Evolutionary conservation across 225 moss, liverwort and hornwort genomes (phyloP), one percentile per base, ranked within the genome.

Genomic region (Rhytidiadelphus loreus): DNA sequence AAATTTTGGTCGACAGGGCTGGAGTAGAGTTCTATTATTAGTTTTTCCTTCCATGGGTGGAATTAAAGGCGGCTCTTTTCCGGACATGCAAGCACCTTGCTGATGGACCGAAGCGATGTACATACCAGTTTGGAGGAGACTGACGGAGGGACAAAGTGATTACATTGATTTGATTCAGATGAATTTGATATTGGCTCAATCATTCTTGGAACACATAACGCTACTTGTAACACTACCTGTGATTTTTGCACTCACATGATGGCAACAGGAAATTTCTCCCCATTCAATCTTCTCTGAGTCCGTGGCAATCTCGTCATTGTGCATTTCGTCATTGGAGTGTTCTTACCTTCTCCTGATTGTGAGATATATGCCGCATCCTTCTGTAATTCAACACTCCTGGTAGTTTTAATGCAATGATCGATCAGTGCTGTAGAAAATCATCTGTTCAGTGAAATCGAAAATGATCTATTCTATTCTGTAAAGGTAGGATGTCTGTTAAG

Each of bases 31-130:
- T 30, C n/a, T 7, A 57, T 76, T 28, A 18, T 29, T 64, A 22
- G 16, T 21, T 75, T 25, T 29, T 55, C 52, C 52, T 56, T 30
- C 55, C 56, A 15, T 70, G 81, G 87, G 83, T 76, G 52, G n/a
- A 35, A 52, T 8, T 3, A 10, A 81, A 89, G 75, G 85, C 89
- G 86, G 89, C 92, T 80, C 64, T 83, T 87, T 87, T 89, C 90
- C 89, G 88, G 91, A 83, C 92, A 53, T 90, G 91, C 88, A 90
- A 89, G 90, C 90, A 86, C 88, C 93, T 92, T 93, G 92, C 93
- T 89, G 87, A 87, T 90, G 29, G 86, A 46, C 89, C 81, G 86
- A 88, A 86, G 86, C 91, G 73, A 77, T 92, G 93, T 94, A 94
- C 90, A 94, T 90, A 91, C 83, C 87, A 87, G 81, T 88, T 62